A percentile compares a stretch with the other conserved stretches of the same genome.
Conservation (phyloP, 139 green algal genomes). For the Dunaliella sp. region DNA sequence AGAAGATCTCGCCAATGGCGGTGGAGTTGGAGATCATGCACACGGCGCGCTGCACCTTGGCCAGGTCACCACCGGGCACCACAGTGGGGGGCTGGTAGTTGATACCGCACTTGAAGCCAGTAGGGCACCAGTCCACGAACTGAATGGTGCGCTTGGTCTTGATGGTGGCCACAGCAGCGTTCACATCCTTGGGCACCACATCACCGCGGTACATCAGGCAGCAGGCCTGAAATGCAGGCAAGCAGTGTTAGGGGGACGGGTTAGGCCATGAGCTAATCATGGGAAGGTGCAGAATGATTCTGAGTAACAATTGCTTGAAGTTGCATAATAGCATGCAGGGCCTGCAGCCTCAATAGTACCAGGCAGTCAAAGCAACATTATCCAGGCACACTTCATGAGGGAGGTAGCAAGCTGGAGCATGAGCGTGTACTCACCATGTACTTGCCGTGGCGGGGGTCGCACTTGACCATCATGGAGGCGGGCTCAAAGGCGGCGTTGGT, state of each 20-base stretch:
- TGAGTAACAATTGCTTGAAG: too few species aligned
- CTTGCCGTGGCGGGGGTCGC: constrained; percentile 93
- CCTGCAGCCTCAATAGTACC: too few species aligned
- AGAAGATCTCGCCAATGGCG: constrained; percentile 98
- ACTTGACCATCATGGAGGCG: constrained; percentile 97
- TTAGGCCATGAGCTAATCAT: too few species aligned
- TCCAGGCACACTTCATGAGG: too few species aligned
- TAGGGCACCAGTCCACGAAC: constrained; percentile 98
- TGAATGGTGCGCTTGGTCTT: constrained; percentile 99
- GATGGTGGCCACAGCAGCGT: constrained; percentile 94
- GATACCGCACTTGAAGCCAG: constrained; percentile 99
- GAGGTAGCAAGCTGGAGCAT: too few species aligned
- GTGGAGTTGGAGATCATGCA: constrained; percentile 99
- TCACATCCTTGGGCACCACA: constrained; percentile 99
- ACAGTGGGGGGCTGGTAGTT: constrained; percentile 99
- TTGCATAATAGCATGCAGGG: too few species aligned
- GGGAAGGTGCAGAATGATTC: too few species aligned
- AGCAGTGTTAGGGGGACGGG: too few species aligned
- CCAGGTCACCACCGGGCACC: constrained; percentile 95
- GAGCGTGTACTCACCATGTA: constrained; percentile 88
- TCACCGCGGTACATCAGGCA: constrained; percentile 99
- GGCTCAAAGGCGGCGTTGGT: constrained; percentile 97
- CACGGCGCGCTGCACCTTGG: constrained; percentile 98
- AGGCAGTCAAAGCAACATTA: too few species aligned
- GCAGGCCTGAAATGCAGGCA: constrained; percentile 72